These are phyloP conservation scores for Schizonepeta tenuifolia DNA, from an alignment of 257 asterid species.

Conservation along the genomic window DNA sequence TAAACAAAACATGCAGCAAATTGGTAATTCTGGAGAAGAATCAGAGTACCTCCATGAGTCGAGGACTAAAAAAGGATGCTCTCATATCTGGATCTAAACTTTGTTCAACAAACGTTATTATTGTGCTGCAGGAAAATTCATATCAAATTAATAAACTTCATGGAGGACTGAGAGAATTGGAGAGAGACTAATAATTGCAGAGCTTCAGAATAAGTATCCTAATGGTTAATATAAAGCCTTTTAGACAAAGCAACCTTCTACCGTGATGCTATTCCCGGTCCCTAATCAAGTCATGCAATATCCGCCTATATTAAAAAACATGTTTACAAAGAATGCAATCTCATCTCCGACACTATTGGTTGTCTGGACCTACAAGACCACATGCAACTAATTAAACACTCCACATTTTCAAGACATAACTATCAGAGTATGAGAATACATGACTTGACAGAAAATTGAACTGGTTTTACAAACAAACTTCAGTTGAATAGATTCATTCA, in stretches of 20 bases:
- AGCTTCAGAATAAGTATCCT: constrained; percentile 11
- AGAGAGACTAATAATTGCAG: constrained; percentile 23
- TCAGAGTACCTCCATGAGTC: constrained; percentile 93
- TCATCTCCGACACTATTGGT: background rate
- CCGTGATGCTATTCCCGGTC: background rate
- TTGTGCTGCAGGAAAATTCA: constrained; percentile 60
- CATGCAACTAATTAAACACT: constrained; percentile 9
- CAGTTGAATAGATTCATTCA: constrained; percentile 18
- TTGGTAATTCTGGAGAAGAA: constrained; percentile 25
- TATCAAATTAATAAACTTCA: constrained; percentile 30
- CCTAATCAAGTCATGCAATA: constrained; percentile 16
- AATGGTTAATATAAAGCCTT: constrained; percentile 5
- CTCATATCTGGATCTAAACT: constrained; percentile 82
- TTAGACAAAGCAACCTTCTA: background rate
- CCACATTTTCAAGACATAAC: background rate
- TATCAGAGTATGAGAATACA: constrained; percentile 3
- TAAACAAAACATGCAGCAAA: constrained; percentile 24
- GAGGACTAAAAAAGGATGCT: constrained; percentile 86
- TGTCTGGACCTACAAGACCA: constrained; percentile 19
- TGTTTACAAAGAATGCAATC: constrained; percentile 12
- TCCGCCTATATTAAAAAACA: constrained; percentile 24
- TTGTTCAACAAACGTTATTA: constrained; percentile 85
- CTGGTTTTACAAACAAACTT: constrained; percentile 29
- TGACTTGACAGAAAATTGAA: constrained; percentile 18
- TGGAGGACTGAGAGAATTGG: constrained; percentile 26